Base-by-base conservation (phyloP, 139 green algal species). In the Chlamydomonas eustigma region DNA sequence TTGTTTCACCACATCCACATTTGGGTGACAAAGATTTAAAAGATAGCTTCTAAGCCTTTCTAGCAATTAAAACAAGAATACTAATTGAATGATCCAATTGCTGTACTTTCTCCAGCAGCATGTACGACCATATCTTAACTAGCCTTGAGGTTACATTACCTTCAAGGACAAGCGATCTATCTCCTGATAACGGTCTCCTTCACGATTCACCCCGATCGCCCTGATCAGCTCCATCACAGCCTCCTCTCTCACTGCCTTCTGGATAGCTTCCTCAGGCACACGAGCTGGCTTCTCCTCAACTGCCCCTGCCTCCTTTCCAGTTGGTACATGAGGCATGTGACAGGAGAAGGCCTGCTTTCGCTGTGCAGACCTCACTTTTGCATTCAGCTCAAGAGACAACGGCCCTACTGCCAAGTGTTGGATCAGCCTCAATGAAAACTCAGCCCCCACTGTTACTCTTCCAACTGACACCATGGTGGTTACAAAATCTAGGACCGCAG, bases 401-500 rank as follows among this genome's bases (percentile, higher is more conserved):
- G n/a, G n/a, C 44, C 44, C 39, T 32, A 1, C 51, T 0, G 50
- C 76, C 4, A 84, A 3, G 39, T 83, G 81, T n/a, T 73, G 37
- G 34, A 89, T 64, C 76, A 89, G 78, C 3, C 52, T 73, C 33
- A 81, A 36, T 2, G 37, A 76, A 22, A 89, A 78, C 12, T 51
- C 30, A 0, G 80, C 64, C 1, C 37, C 37, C 30, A 85, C 84
- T 37, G 71, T 83, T 3, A 86, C 81, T 24, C 84, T 51, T 0
- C 84, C 84, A 35, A 70, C 74, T 6, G 70, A 65, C 50, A 85
- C 38, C 39, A 89, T 51, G 0, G 63, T 65, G 2, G 32, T 50
- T 1, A 86, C 39, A 39, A 82, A 89, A 39, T 82, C 73, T 37
- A 89, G 64, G 1, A 78, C 78, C 4, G 84, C 37, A 50, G 31